Conservation (phyloP, 345 rosid species). For the Durio zibethinus region DNA sequence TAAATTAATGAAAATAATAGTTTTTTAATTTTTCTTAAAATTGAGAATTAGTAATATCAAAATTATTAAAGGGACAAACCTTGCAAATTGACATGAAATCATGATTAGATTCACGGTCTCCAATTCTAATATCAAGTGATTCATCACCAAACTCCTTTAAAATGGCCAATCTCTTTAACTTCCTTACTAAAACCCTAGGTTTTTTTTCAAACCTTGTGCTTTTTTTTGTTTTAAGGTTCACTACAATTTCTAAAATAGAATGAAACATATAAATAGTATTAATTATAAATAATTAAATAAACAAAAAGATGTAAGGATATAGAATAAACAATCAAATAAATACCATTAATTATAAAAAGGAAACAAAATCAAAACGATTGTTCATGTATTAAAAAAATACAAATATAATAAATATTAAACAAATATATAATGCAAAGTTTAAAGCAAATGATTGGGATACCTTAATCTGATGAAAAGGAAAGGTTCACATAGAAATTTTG, state of each 20-base stretch:
- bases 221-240: slow-evolving; percentile 61
- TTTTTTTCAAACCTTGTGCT: slow-evolving; percentile 87
- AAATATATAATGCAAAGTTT: too few species aligned
- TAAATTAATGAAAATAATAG: background rate
- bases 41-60: background rate
- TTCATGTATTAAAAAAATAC: too few species aligned
- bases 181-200: slow-evolving; percentile 77
- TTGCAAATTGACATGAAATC: slow-evolving; percentile 93
- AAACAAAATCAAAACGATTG: too few species aligned
- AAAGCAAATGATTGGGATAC: too few species aligned
- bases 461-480: too few species aligned
- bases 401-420: too few species aligned
- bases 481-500: too few species aligned
- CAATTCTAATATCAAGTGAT: slow-evolving; percentile 71
- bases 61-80: slow-evolving; percentile 38
- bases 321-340: too few species aligned
- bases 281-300: too few species aligned
- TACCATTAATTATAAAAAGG: too few species aligned
- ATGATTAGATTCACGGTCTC: slow-evolving; percentile 79
- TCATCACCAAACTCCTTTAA: slow-evolving; percentile 68
- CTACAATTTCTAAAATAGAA: slow-evolving; percentile 61
- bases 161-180: slow-evolving; percentile 66
- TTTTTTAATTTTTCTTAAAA: background rate
- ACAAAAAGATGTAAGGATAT: too few species aligned
- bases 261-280: too few species aligned